Evolutionary conservation across 805 yeast genomes (phyloP), one percentile per base, ranked within the genome.

Genomic region (Myxozyma melibiosi): DNA sequence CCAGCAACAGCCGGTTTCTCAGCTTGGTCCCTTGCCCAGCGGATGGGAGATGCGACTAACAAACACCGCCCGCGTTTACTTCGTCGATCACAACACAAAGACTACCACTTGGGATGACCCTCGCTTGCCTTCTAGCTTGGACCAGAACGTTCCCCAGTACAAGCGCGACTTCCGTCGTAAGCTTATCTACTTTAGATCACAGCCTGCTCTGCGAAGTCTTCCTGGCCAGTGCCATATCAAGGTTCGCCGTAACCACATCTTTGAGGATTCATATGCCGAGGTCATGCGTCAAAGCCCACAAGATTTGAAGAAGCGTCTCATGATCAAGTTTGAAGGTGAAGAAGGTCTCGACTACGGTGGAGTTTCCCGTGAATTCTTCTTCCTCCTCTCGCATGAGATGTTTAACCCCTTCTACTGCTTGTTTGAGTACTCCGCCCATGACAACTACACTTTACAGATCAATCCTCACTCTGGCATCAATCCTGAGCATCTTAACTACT

Each of bases 21-120:
- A 95, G 70, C 80, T 94, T 73, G 99, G 99, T 16, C 99, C 99
- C 52, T 79, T 94, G 70, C 99, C 99, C 46, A 84, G 92, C 53
- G 99, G 99, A 53, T 94, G 99, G 99, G 99, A 94, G 78, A 94
- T 94, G 99, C 87, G 99, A 75, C 81, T 94, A 70, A 95, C 99
- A 41, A 94, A 94, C 74, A 94, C 99, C 1, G 97, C 99, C 8
- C 84, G 99, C 73, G 99, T 94, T 22, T 94, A 94, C 73, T 94
- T 94, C 73, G 99, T 94, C 65, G 99, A 94, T 74, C 99, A 94
- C 78, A 94, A 94, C 75, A 94, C 99, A 31, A 94, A 94, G 76
- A 94, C 99, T 0, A 94, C 99, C 0, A 94, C 99, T 1, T 94
- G 99, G 99, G 99, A 94, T 74, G 99, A 94, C 72, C 99, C 99